Evolutionary conservation across 805 yeast genomes (phyloP).

Genomic region (Myxozyma sirexii): DNA sequence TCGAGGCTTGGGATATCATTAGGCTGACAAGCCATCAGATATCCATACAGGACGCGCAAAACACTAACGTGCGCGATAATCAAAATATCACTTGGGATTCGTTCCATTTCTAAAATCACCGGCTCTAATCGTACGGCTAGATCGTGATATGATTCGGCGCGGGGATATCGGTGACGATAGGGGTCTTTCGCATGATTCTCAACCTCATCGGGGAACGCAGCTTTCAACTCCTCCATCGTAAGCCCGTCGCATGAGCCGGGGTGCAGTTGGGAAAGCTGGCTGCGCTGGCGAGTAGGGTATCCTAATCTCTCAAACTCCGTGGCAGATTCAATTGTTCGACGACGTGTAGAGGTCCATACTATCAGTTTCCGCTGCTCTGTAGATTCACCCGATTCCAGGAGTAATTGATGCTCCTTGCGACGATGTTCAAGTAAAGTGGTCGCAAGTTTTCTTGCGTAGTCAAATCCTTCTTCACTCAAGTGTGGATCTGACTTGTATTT

Average conservation of each 20-base stretch:
- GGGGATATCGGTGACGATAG: constrained; percentile 86
- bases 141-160: constrained; percentile 96
- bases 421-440: constrained; percentile 53
- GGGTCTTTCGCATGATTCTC: constrained; percentile 72
- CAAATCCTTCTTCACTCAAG: constrained; percentile 70
- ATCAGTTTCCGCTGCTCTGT: constrained; percentile 50
- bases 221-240: constrained; percentile 59
- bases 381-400: constrained; percentile 15
- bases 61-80: constrained; percentile 94
- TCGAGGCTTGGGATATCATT: constrained; percentile 78
- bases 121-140: constrained; percentile 94
- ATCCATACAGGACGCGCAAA: constrained; percentile 86
- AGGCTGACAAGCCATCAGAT: constrained; percentile 88
- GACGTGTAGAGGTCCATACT: constrained; percentile 95
- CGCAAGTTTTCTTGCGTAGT: constrained; percentile 67
- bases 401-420: constrained; percentile 22
- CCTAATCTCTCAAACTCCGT: constrained; percentile 64
- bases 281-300: constrained; percentile 69
- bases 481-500: constrained; percentile 78
- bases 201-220: constrained; percentile 69
- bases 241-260: constrained; percentile 85
- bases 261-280: constrained; percentile 82
- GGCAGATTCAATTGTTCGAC: constrained; percentile 80
- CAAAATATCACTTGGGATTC: constrained; percentile 76
- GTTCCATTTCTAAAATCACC: constrained; percentile 86